Base-by-base conservation (phyloP, 1,284 basidiomycete species). In the Porodaedalea pini region DNA sequence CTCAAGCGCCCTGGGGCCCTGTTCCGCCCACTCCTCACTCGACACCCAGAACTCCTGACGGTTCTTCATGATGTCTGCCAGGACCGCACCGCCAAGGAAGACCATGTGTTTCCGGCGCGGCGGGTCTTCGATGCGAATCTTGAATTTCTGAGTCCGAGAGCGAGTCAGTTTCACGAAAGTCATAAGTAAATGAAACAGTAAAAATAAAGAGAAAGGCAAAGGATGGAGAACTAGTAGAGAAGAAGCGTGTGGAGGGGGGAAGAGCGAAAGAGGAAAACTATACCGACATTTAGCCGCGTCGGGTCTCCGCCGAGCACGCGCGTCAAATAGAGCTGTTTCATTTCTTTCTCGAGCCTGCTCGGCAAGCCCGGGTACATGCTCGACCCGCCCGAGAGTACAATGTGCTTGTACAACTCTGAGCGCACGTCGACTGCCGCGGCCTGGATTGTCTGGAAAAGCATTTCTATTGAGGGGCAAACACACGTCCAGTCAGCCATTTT, bases 121-220 rank as follows among this genome's bases (percentile, higher is more conserved):
- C 17, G 96, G 94, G 73, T 99, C 96, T 75, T 99, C 96, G 68
- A 99, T 98, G 45, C 90, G 85, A 70, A 98, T 94, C 79, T 99
- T 99, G 81, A 99, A 99, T 89, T 98, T 95, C 94, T 98, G 70
- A n/a, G n/a, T n/a, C n/a, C n/a, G n/a, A n/a, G n/a, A n/a, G n/a
- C n/a, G n/a, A n/a, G n/a, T 48, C 47, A 34, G 27, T 25, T 36
- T 11, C 19, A 40, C 25, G 19, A 40, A 44, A 10, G 45, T 23
- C 25, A 37, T 6, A 19, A 17, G 10, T 13, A 19, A 50, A 13
- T 17, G 11, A 4, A 37, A 17, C 23, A 17, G 3, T 39, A 39
- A 39, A 39, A 4, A 13, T 4, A 21, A 4, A 23, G 19, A 44
- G 21, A 19, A 7, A 23, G 25, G 8, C 13, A 21, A 4, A 2